Conservation (phyloP, 2,329 filamentous ascomycete genomes). For the Diaporthe capsici region DNA sequence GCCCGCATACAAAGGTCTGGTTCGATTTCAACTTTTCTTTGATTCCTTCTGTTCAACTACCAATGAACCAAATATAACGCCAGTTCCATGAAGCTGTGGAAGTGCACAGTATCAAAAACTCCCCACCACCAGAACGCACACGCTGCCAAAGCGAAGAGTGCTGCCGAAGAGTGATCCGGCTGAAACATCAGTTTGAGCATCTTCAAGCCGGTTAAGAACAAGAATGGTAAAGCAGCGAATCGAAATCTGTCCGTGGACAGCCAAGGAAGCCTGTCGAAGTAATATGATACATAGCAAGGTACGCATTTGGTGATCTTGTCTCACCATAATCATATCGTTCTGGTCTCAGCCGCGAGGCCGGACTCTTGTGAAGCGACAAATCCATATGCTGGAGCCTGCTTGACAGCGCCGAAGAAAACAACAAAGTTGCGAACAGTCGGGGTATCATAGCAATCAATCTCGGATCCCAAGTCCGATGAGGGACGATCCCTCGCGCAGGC, state of each 20-base stretch:
- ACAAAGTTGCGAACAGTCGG: not conserved
- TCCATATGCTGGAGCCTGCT: not conserved
- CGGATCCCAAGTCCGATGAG: constrained; percentile 67
- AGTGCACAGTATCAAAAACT: constrained; percentile 3
- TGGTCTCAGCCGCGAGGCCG: constrained; percentile 18
- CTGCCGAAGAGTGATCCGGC: not conserved
- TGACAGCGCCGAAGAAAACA: not conserved
- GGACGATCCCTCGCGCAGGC: constrained; percentile 54
- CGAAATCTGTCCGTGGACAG: not conserved
- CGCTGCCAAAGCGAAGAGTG: constrained; percentile 21
- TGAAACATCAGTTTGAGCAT: not conserved
- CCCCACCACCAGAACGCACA: constrained; percentile 12
- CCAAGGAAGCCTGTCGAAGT: not conserved
- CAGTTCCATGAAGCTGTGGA: constrained; percentile 20
- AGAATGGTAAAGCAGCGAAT: not conserved
- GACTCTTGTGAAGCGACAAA: not conserved
- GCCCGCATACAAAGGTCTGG: too few relatives aligned
- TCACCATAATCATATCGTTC: not conserved
- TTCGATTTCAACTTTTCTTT: not conserved
- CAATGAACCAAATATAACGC: not conserved
- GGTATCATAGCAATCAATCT: constrained; percentile 39
- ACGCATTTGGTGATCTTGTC: not conserved
- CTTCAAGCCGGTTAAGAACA: not conserved
- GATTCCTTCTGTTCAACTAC: not conserved
- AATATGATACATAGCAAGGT: constrained; percentile 17